Evolutionary conservation across 139 green algal genomes (phyloP).

Genomic region (Chara braunii): DNA sequence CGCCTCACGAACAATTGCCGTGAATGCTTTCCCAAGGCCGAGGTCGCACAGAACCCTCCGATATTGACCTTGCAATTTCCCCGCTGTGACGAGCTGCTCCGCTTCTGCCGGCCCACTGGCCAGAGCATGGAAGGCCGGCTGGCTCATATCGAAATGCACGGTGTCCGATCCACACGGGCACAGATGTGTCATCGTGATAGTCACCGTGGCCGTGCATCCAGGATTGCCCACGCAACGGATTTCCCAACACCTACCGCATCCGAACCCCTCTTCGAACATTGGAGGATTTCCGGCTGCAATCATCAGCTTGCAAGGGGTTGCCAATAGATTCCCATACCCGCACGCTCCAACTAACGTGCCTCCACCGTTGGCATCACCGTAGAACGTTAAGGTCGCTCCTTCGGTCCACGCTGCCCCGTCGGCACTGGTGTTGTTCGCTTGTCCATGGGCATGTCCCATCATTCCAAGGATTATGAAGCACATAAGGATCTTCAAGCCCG

Average conservation of each 20-base stretch:
- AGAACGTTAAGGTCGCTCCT: conserved; percentile 22
- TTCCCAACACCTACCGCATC: conserved; percentile 17
- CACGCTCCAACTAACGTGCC: conserved; percentile 29
- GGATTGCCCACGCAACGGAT: conserved; percentile 1
- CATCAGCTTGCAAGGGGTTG: conserved; percentile 9
- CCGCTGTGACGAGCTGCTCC: no score
- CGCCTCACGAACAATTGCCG: no score
- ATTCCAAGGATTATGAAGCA: no score
- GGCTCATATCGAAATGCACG: conserved; percentile 13
- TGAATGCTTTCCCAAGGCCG: no score
- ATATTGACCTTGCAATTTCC: no score
- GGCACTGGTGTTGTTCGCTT: no score
- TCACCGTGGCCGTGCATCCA: neutral
- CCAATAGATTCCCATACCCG: conserved; percentile 27
- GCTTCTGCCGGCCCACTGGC: no score
- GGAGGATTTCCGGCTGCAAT: conserved; percentile 15
- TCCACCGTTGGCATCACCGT: conserved; percentile 3
- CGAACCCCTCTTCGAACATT: conserved; percentile 9
- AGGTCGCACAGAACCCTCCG: no score
- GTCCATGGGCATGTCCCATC: no score
- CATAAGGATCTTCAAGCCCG: no score
- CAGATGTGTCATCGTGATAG: conserved; percentile 24
- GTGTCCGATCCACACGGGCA: conserved; percentile 12
- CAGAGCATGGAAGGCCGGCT: no score
- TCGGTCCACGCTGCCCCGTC: no score